These are phyloP conservation scores for Aechmea fasciata DNA, from an alignment of 176 grass and related monocot species.

Conservation along the genomic window DNA sequence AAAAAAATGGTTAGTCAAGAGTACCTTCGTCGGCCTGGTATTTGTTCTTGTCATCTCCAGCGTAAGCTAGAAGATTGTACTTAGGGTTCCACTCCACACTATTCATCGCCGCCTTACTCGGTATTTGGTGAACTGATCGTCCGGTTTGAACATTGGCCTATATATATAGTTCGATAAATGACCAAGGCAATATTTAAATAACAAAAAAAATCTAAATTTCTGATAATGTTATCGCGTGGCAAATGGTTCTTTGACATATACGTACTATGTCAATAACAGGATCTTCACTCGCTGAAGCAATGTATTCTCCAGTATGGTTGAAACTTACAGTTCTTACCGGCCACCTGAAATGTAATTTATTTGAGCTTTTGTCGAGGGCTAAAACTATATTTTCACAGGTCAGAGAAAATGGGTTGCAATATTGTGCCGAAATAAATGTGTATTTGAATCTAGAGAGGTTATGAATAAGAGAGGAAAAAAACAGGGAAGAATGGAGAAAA, in stretches of 20 bases:
- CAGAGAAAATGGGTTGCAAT: neutral
- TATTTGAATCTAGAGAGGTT: too few species aligned
- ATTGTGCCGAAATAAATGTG: too few species aligned
- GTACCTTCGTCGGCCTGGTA: conserved; percentile 87
- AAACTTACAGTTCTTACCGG: conserved; percentile 98
- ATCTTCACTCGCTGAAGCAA: conserved; percentile 96
- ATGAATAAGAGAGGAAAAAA: too few species aligned
- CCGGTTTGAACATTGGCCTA: conserved; percentile 94
- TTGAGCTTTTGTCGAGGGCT: neutral
- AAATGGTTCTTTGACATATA: conserved; percentile 1
- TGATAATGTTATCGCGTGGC: neutral
- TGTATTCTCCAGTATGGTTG: conserved; percentile 77
- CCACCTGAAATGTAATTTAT: conserved; percentile 43
- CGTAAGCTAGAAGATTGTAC: conserved; percentile 88
- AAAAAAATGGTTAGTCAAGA: neutral
- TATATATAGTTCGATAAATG: neutral
- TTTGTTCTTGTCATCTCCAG: conserved; percentile 97
- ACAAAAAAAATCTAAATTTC: neutral
- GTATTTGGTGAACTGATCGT: conserved; percentile 87
- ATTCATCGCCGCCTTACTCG: conserved; percentile 90
- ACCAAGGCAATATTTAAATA: neutral
- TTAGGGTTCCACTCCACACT: conserved; percentile 99
- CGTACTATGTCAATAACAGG: conserved; percentile 97
- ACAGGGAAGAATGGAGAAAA: too few species aligned
- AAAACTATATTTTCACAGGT: conserved; percentile 20